Conservation (phyloP, 805 yeast genomes). For the Monosporozyma yasuniensis region DNA sequence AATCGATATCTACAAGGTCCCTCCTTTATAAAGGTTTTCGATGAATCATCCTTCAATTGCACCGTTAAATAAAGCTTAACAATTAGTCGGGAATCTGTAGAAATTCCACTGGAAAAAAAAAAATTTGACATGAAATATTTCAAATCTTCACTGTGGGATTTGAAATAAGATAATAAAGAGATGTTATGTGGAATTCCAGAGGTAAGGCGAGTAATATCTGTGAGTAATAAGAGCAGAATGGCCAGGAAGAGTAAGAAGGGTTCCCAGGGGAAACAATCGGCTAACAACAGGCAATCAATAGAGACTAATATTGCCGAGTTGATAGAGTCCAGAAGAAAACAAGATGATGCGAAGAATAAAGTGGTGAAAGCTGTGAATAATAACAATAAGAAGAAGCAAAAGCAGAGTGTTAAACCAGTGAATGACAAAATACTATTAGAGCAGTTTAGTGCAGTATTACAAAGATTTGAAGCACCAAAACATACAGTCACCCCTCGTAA, state of each 20-base stretch:
- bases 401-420: neutral
- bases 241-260: neutral
- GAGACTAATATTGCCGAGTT: constrained; percentile 1
- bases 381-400: neutral
- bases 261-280: neutral
- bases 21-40: neutral
- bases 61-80: neutral
- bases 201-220: no score
- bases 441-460: constrained; percentile 10
- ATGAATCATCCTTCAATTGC: neutral
- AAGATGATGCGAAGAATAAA: constrained; percentile 2
- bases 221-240: neutral
- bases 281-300: neutral
- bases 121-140: neutral
- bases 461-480: constrained; percentile 7
- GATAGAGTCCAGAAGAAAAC: constrained; percentile 5
- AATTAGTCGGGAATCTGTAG: neutral
- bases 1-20: neutral
- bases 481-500: neutral
- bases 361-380: constrained; percentile 18
- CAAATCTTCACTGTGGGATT: neutral
- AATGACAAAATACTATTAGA: constrained; percentile 7
- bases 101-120: neutral
- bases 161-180: no score
- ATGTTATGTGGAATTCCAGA: no score